phyloP scores from a whole-genome alignment of 768 basidiomycete species.

The Boletus bicolor region DNA sequence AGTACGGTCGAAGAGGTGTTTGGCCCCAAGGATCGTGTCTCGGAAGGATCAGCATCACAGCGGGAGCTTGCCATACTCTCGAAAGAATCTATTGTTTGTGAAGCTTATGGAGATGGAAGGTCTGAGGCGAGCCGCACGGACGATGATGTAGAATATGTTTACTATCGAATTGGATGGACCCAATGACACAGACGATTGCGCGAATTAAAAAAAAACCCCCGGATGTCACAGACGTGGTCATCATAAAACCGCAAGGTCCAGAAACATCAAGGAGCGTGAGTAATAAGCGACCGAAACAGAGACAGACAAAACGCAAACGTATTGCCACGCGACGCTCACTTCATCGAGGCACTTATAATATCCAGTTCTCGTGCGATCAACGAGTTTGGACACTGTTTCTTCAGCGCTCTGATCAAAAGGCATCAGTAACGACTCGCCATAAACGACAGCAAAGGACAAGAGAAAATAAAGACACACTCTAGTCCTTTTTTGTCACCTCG shows the following conservation, averaged over 20 bases:
- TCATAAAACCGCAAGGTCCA: background rate
- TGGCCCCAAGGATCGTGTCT: slow-evolving; percentile 3
- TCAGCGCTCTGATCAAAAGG: slow-evolving; percentile 52
- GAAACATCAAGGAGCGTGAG: background rate
- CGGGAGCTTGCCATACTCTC: slow-evolving; percentile 47
- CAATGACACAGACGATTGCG: background rate
- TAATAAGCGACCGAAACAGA: background rate
- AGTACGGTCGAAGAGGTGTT: slow-evolving; percentile 58
- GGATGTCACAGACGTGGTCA: background rate
- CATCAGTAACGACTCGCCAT: background rate
- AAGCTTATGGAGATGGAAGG: slow-evolving; percentile 31
- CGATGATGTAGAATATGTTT: slow-evolving; percentile 63
- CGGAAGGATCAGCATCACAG: slow-evolving; percentile 5
- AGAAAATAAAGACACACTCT: slow-evolving; percentile 55
- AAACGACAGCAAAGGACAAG: no score
- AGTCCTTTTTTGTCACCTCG: slow-evolving; percentile 79
- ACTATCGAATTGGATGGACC: slow-evolving; percentile 72
- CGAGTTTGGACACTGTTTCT: slow-evolving; percentile 74
- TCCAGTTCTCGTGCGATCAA: slow-evolving; percentile 78
- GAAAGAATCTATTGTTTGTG: slow-evolving; percentile 55
- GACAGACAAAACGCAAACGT: background rate
- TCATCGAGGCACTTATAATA: slow-evolving; percentile 60
- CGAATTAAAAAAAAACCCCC: no score
- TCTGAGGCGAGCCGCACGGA: slow-evolving; percentile 30
- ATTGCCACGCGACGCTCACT: slow-evolving; percentile 35